Evolutionary conservation across 2,329 filamentous ascomycete genomes (phyloP).

Genomic region (Pseudopithomyces chartarum): DNA sequence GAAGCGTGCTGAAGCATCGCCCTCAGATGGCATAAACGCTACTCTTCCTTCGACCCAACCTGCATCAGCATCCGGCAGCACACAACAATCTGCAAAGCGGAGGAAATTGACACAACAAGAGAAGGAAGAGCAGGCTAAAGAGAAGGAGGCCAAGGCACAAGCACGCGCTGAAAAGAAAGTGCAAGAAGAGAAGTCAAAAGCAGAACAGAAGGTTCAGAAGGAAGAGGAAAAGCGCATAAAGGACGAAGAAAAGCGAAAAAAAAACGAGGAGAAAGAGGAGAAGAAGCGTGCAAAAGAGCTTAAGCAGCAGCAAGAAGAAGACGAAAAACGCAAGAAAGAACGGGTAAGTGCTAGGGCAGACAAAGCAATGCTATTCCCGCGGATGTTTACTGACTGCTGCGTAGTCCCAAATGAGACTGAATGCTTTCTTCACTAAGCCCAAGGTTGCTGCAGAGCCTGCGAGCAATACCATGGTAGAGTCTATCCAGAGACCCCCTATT

Average conservation of each 20-base stretch:
- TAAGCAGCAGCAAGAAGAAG: slow-evolving; percentile 51
- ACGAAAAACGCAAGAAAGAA: slow-evolving; percentile 41
- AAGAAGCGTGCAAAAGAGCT: slow-evolving; percentile 50
- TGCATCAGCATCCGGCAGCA: slow-evolving; percentile 17
- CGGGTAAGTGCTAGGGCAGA: slow-evolving; percentile 40
- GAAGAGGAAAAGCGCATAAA: slow-evolving; percentile 34
- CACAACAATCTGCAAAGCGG: slow-evolving; percentile 46
- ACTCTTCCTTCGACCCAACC: slow-evolving; percentile 9
- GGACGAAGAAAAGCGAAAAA: slow-evolving; percentile 53
- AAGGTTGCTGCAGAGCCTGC: slow-evolving; percentile 38
- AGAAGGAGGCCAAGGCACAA: slow-evolving; percentile 47
- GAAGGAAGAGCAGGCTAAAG: slow-evolving; percentile 45
- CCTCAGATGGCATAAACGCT: slow-evolving; percentile 20
- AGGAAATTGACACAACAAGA: slow-evolving; percentile 51
- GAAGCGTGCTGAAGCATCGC: slow-evolving; percentile 15
- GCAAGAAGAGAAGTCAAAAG: slow-evolving; percentile 41
- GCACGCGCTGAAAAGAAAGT: slow-evolving; percentile 39
- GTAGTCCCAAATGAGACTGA: slow-evolving; percentile 49
- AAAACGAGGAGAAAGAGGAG: slow-evolving; percentile 44
- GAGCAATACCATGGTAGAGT: slow-evolving; percentile 36
- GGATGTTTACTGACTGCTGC: slow-evolving; percentile 21
- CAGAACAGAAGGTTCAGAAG: slow-evolving; percentile 43
- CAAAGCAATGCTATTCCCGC: slow-evolving; percentile 11
- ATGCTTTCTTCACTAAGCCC: slow-evolving; percentile 52
- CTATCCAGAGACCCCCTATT: slow-evolving; percentile 36